These are phyloP conservation scores for Boletus coccyginus DNA, from an alignment of 768 basidiomycete genomes.

Conservation along the genomic window DNA sequence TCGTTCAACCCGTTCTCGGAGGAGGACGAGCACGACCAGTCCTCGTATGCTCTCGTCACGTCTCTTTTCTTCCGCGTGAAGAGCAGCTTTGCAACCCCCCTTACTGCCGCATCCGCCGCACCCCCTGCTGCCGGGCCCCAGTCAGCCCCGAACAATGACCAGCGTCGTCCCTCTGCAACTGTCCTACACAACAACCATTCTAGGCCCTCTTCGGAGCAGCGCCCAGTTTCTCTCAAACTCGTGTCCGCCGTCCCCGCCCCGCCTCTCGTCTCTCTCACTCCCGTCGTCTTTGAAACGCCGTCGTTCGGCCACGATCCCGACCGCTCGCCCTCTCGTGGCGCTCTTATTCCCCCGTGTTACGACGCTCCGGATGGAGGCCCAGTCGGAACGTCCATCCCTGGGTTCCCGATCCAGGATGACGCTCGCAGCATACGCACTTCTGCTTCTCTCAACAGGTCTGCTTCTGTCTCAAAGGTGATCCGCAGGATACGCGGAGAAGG, in stretches of 20 bases:
- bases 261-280: slow-evolving; percentile 81
- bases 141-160: slow-evolving; percentile 39
- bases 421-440: slow-evolving; percentile 81
- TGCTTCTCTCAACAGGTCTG: slow-evolving; percentile 66
- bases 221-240: slow-evolving; percentile 55
- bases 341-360: slow-evolving; percentile 47
- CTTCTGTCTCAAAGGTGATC: slow-evolving; percentile 89
- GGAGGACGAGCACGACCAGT: slow-evolving; percentile 87
- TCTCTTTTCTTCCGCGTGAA: slow-evolving; percentile 80
- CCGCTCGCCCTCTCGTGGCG: slow-evolving; percentile 51
- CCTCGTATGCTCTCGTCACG: slow-evolving; percentile 80
- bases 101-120: slow-evolving; percentile 48
- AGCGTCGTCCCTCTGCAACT: slow-evolving; percentile 57
- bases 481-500: slow-evolving; percentile 90
- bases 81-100: slow-evolving; percentile 69
- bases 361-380: slow-evolving; percentile 54
- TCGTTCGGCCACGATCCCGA: slow-evolving; percentile 68
- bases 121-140: slow-evolving; percentile 34
- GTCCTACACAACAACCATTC: slow-evolving; percentile 43
- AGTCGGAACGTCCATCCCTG: slow-evolving; percentile 80
- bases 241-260: slow-evolving; percentile 62
- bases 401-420: slow-evolving; percentile 91
- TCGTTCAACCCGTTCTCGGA: slow-evolving; percentile 92
- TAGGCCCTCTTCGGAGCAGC: slow-evolving; percentile 48
- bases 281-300: slow-evolving; percentile 76